Base-by-base conservation (phyloP, 2,329 filamentous ascomycete species). In the Fusarium tuaranense region DNA sequence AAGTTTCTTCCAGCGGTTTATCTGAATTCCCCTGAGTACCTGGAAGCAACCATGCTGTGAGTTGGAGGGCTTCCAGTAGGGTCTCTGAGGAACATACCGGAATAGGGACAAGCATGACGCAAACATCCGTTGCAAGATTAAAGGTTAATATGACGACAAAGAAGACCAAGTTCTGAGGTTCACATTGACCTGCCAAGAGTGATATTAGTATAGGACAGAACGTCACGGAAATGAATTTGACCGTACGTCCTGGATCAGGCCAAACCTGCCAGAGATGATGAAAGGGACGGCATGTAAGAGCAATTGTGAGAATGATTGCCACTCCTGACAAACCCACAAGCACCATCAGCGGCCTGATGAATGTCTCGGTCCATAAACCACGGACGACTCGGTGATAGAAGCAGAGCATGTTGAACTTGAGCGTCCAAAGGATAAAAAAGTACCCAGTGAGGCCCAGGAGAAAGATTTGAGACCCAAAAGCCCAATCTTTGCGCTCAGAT, bases 371-470 rank as follows among this genome's bases (percentile, higher is more conserved):
- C 79, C 80, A 82, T 1, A 84, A 65, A 0, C 81, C 80, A 5
- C 74, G 77, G 6, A 84, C 81, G 7, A 85, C 74, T 1, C 83
- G 82, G 16, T 77, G 75, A 64, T 84, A 85, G 18, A 85, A 81
- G 67, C 82, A 84, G 20, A 84, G 63, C 82, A 85, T 84, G 73
- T 83, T 84, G 36, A 85, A 75, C 67, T 84, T 85, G 63, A 85
- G 73, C 0, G 76, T 80, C 84, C 83, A 85, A 5, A 85, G 75
- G 32, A 84, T 79, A 14, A 80, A 69, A 13, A 80, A 76, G 13
- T 85, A 85, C 2, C 77, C 78, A 13, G 75, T 74, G 39, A 82
- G 76, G 2, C 82, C 83, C 1, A 81, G 73, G 22, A 83, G 74
- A 62, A 84, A 85, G 55, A 80, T 79, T 58, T 84, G 78, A 0